Conservation (phyloP, 1,284 basidiomycete species). For the Puccinia triticina region DNA sequence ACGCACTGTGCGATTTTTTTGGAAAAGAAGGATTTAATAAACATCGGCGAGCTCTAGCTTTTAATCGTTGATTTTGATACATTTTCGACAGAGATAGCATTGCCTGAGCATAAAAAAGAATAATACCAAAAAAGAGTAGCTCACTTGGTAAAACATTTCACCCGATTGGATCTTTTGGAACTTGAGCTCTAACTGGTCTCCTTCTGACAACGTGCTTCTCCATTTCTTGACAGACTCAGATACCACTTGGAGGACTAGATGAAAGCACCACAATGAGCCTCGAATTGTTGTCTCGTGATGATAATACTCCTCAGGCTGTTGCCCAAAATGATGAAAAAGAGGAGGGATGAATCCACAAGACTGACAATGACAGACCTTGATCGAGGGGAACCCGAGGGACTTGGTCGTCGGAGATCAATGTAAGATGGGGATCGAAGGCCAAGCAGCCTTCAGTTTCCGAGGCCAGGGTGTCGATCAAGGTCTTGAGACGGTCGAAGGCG, state of each 20-base stretch:
- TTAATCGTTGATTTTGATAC: constrained; percentile 11
- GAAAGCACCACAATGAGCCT: background rate
- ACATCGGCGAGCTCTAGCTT: background rate
- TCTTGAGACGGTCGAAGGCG: constrained; percentile 15
- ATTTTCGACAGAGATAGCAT: background rate
- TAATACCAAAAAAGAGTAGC: background rate
- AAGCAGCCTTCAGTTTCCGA: constrained; percentile 32
- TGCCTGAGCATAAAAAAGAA: no score
- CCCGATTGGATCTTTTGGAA: constrained; percentile 40
- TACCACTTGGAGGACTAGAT: constrained; percentile 11
- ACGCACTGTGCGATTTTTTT: constrained; percentile 33
- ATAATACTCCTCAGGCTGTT: background rate
- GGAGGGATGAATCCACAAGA: background rate
- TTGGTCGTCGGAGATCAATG: constrained; percentile 44
- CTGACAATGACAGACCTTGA: constrained; percentile 45
- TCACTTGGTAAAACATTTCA: constrained; percentile 30
- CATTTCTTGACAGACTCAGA: constrained; percentile 26
- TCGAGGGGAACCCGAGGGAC: constrained; percentile 29
- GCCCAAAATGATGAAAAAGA: background rate
- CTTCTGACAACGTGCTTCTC: constrained; percentile 9
- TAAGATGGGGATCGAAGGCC: constrained; percentile 36
- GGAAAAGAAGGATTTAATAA: background rate
- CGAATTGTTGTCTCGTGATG: background rate
- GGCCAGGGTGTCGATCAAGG: constrained; percentile 24
- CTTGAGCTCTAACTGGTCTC: constrained; percentile 21